These are phyloP conservation scores for Juncus inflexus DNA, from an alignment of 176 grass and related monocot genomes.

Conservation along the genomic window DNA sequence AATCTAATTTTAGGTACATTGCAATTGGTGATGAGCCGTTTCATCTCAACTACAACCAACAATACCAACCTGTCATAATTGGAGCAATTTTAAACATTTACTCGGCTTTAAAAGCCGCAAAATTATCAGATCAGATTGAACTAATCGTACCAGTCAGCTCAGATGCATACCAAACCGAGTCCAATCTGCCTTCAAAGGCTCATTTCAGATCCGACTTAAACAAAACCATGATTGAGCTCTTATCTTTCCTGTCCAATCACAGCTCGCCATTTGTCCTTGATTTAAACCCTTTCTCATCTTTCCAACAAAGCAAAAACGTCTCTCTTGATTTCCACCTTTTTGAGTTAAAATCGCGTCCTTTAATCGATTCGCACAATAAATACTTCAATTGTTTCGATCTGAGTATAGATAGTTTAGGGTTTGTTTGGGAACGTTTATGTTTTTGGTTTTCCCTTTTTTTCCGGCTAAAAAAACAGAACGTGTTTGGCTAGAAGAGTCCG, in stretches of 20 bases:
- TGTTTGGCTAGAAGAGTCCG: no score
- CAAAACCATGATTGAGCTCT: slow-evolving; percentile 75
- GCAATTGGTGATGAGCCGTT: slow-evolving; percentile 86
- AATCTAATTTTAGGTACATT: slow-evolving; percentile 60
- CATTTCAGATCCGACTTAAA: slow-evolving; percentile 81
- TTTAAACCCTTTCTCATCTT: slow-evolving; percentile 58
- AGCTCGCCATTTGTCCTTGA: slow-evolving; percentile 78
- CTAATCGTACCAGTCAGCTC: slow-evolving; percentile 69
- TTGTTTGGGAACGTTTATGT: no score
- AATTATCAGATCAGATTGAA: slow-evolving; percentile 70
- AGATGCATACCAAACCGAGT: slow-evolving; percentile 59
- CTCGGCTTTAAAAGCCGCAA: slow-evolving; percentile 50
- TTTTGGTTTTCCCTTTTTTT: no score
- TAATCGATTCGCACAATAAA: slow-evolving; percentile 66
- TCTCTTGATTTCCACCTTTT: slow-evolving; percentile 74
- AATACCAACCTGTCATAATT: slow-evolving; percentile 57
- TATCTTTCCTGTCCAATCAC: slow-evolving; percentile 71
- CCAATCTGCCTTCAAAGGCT: slow-evolving; percentile 57
- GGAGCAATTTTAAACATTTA: slow-evolving; percentile 69
- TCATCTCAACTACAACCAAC: slow-evolving; percentile 51
- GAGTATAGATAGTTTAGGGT: slow-evolving; percentile 60
- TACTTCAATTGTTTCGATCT: slow-evolving; percentile 81
- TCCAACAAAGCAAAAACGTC: slow-evolving; percentile 69
- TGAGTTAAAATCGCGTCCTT: slow-evolving; percentile 40
- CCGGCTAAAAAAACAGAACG: no score